A percentile compares a stretch with the other conserved stretches of the same genome.
phyloP scores from a whole-genome alignment of 345 rosid species.

The Atalantia buxifolia region DNA sequence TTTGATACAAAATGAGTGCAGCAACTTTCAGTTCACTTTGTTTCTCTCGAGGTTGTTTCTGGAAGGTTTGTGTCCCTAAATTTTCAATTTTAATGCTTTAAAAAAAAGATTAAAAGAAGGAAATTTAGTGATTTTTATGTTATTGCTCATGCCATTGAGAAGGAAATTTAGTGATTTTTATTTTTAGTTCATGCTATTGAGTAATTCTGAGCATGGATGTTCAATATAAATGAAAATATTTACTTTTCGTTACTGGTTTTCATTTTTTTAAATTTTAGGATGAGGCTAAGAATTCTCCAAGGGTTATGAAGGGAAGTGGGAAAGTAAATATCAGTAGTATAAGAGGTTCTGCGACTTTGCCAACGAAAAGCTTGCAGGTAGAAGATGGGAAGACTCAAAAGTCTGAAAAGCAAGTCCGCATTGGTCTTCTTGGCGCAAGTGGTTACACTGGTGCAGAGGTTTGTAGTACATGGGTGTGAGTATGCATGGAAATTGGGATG shows the following conservation, averaged over 20 bases:
- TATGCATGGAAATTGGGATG: not conserved
- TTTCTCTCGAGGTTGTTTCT: constrained; percentile 30
- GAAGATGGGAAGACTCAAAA: constrained; percentile 23
- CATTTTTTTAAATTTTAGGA: constrained; percentile 10
- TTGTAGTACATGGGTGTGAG: constrained; percentile 18
- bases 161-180: not conserved
- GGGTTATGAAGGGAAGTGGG: constrained; percentile 24
- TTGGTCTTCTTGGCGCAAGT: constrained; percentile 97
- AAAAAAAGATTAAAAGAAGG: not conserved
- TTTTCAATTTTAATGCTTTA: not conserved
- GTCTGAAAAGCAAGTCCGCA: constrained; percentile 50
- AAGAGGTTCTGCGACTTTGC: constrained; percentile 35
- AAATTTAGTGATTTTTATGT: not conserved
- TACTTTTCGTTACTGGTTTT: not conserved
- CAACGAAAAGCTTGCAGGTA: constrained; percentile 38
- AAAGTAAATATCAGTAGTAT: constrained; percentile 17
- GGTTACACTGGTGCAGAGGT: constrained; percentile 99
- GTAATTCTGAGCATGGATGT: not conserved
- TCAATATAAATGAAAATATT: not conserved
- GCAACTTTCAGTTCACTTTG: constrained; percentile 32
- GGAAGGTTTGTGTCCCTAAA: constrained; percentile 38
- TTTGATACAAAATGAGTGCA: constrained; percentile 27
- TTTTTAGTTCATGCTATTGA: not conserved
- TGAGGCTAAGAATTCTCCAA: constrained; percentile 25
- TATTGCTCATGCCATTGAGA: too few species aligned